Conservation (phyloP, 2,329 filamentous ascomycete genomes). For the Cadophora luteo-olivacea region DNA sequence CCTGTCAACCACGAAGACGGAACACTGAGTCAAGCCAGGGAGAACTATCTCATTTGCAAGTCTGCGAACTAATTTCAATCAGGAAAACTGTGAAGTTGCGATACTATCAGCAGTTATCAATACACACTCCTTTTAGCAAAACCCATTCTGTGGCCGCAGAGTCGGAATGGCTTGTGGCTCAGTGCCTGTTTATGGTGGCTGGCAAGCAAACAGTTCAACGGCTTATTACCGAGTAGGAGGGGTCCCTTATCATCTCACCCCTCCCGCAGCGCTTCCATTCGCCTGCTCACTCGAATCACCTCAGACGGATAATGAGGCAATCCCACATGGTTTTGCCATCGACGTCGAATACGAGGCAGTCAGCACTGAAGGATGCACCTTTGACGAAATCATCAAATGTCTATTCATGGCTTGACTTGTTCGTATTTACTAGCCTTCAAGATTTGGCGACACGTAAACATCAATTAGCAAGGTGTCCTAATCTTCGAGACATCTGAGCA, state of each 20-base stretch:
- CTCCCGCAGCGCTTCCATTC: background rate
- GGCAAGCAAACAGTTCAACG: background rate
- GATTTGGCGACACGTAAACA: slow-evolving; percentile 1
- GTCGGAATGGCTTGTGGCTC: background rate
- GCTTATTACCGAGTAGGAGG: background rate
- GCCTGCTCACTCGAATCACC: background rate
- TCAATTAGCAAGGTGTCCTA: background rate
- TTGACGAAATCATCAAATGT: background rate
- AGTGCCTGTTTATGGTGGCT: background rate
- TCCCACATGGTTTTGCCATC: background rate
- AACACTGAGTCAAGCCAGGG: background rate
- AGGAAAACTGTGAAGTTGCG: background rate
- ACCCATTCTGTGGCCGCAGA: background rate
- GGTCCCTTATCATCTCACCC: background rate
- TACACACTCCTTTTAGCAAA: background rate
- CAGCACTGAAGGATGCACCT: background rate
- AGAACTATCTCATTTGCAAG: background rate
- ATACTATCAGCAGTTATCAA: background rate
- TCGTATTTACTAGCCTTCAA: background rate
- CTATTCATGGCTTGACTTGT: background rate
- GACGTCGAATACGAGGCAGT: slow-evolving; percentile 1
- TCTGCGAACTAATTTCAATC: background rate
- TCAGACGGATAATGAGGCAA: background rate
- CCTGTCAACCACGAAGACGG: background rate
- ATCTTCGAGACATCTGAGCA: background rate